A percentile compares a stretch with the other conserved stretches of the same genome.
Conservation (phyloP, 352 stramenopile species). For the Phytophthora hybrid region DNA sequence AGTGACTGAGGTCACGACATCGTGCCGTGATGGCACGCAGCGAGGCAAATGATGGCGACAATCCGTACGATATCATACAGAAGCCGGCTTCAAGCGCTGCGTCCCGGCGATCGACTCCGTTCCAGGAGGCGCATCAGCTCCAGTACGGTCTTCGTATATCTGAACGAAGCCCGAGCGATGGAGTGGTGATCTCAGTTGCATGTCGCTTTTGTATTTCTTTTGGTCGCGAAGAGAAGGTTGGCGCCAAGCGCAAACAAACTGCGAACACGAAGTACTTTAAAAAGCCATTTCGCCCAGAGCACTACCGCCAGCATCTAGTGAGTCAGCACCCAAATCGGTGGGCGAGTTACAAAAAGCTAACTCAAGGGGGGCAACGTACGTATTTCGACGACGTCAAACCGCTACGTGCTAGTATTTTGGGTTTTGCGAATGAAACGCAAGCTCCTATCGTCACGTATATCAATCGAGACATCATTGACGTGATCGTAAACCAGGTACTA, state of each 20-base stretch:
- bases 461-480: too few relatives aligned
- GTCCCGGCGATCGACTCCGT: not conserved
- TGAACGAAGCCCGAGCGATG: not conserved
- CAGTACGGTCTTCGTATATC: not conserved
- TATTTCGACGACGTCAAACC: not conserved
- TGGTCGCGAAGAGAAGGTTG: not conserved
- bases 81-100: not conserved
- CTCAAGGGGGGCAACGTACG: not conserved
- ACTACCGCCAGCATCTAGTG: not conserved
- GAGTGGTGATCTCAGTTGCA: not conserved
- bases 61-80: not conserved
- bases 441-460: too few relatives aligned
- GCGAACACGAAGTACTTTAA: not conserved
- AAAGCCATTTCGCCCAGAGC: not conserved
- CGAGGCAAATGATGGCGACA: not conserved
- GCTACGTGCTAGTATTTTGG: not conserved
- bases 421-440: too few relatives aligned
- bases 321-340: not conserved
- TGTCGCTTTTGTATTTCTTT: not conserved
- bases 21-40: too few relatives aligned
- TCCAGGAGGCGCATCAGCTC: not conserved
- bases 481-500: too few relatives aligned
- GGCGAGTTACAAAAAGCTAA: not conserved
- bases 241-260: not conserved
- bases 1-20: too few relatives aligned